A percentile compares a stretch with the other conserved stretches of the same genome.
phyloP scores from a whole-genome alignment of 2,329 filamentous ascomycete species.

The Ophiostoma montium region DNA sequence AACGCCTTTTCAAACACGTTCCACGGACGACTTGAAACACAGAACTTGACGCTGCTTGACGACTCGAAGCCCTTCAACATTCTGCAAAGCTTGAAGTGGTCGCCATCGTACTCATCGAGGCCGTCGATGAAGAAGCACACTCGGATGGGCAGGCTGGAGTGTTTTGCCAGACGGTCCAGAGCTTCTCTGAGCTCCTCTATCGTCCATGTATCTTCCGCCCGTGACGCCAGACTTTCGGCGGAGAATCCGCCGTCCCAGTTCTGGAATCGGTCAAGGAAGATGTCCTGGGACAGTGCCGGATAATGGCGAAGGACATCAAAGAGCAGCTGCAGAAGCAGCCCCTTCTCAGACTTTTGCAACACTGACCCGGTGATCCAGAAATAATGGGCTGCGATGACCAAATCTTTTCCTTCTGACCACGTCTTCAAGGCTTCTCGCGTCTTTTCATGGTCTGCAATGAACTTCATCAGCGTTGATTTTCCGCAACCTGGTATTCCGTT shows the following conservation, averaged over 20 bases:
- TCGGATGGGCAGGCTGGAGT: neutral
- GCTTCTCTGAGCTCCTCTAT: neutral
- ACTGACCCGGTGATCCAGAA: neutral
- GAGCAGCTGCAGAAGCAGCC: neutral
- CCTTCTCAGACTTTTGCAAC: neutral
- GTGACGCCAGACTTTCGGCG: neutral
- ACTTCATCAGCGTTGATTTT: neutral
- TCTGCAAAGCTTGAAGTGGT: neutral
- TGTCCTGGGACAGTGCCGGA: neutral
- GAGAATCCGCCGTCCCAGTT: neutral
- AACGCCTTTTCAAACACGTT: neutral
- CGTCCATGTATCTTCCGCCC: neutral
- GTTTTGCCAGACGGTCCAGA: neutral
- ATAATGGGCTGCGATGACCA: neutral
- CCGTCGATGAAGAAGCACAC: neutral
- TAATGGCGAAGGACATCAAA: neutral
- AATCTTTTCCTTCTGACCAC: neutral
- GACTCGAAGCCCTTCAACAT: neutral
- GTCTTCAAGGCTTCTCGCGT: neutral
- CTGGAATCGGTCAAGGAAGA: neutral
- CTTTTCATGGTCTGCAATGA: neutral
- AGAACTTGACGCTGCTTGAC: neutral
- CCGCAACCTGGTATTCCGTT: neutral
- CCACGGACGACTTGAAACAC: neutral
- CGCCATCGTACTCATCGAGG: neutral